Conservation (phyloP, 768 basidiomycete genomes). For the Tricholoma sp. region DNA sequence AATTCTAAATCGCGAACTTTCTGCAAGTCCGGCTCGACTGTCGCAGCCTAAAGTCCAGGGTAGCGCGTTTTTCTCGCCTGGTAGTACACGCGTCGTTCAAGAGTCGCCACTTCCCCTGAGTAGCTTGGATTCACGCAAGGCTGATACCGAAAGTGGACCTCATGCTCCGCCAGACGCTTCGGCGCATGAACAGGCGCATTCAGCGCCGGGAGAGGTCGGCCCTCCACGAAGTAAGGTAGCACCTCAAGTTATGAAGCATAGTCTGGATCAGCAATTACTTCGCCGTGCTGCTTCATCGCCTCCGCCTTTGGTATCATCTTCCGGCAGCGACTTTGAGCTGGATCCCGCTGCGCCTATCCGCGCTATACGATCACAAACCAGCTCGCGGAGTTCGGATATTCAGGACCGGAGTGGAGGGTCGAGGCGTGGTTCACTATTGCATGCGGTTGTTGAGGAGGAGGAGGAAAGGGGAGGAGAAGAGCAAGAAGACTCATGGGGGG, state of each 20-base stretch:
- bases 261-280: conserved; percentile 24
- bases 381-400: conserved; percentile 1
- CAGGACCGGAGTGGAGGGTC: neutral
- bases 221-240: conserved; percentile 26
- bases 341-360: conserved; percentile 36
- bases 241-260: conserved; percentile 22
- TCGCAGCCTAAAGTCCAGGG: neutral
- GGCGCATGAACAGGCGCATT: conserved; percentile 18
- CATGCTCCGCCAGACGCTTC: conserved; percentile 4
- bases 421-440: conserved; percentile 8
- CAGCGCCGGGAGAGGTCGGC: conserved; percentile 54
- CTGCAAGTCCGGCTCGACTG: neutral
- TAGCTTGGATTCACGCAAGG: neutral
- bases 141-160: conserved; percentile 1
- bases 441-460: conserved; percentile 22
- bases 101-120: conserved; percentile 36
- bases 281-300: neutral
- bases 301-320: neutral
- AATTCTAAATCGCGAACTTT: conserved; percentile 6
- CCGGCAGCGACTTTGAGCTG: conserved; percentile 27
- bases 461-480: conserved; percentile 13
- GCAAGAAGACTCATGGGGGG: conserved; percentile 51
- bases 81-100: conserved; percentile 34
- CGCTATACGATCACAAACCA: conserved; percentile 23
- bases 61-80: conserved; percentile 28